phyloP scores from a whole-genome alignment of 805 yeast species.

The Yarrowia phangngaensis region DNA sequence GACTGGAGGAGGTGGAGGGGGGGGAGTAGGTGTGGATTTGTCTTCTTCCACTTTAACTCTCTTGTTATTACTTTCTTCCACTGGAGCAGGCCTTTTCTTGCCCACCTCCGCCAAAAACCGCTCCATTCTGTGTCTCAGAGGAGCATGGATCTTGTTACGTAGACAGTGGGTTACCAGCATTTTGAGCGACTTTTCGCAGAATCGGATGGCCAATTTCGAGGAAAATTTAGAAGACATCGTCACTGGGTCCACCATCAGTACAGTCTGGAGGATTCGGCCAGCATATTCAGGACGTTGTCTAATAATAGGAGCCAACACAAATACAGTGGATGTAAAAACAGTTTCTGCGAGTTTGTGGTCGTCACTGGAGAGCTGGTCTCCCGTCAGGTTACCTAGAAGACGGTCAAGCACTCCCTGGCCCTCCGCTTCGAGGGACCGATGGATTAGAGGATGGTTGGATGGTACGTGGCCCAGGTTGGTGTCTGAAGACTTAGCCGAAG shows the following conservation, averaged over 20 bases:
- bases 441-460: conserved; percentile 62
- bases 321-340: conserved; percentile 57
- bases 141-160: conserved; percentile 5
- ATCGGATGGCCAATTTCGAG: conserved; percentile 13
- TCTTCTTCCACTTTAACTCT: conserved; percentile 31
- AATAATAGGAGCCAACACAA: conserved; percentile 59
- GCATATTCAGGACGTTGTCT: conserved; percentile 32
- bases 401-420: conserved; percentile 65
- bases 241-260: not conserved
- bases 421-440: conserved; percentile 60
- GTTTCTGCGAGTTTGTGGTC: not conserved
- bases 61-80: conserved; percentile 33
- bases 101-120: conserved; percentile 16
- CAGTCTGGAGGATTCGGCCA: conserved; percentile 40
- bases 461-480: conserved; percentile 52
- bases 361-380: conserved; percentile 44
- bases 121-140: conserved; percentile 10
- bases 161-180: conserved; percentile 18
- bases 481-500: too few relatives aligned
- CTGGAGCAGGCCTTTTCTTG: conserved; percentile 37
- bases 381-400: conserved; percentile 53
- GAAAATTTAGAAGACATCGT: conserved; percentile 1
- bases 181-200: conserved; percentile 23
- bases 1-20: conserved; percentile 16
- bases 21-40: conserved; percentile 29